These are phyloP conservation scores for Curvularia lunata DNA, from an alignment of 2,329 filamentous ascomycete genomes.

Conservation along the genomic window DNA sequence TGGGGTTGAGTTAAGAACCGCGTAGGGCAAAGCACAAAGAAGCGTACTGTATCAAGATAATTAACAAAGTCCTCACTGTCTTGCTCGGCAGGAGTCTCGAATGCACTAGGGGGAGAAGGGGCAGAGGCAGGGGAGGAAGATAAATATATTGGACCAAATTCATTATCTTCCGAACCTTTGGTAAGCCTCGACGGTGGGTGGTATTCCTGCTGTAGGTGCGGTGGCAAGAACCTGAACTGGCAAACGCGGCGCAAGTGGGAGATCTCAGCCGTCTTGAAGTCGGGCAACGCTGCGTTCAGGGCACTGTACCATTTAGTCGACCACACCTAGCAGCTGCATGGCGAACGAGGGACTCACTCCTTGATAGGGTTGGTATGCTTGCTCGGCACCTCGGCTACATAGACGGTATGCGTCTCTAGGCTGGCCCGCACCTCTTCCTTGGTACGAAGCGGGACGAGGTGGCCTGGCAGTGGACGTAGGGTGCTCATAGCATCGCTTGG, in stretches of 20 bases:
- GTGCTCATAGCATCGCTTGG: constrained; percentile 37
- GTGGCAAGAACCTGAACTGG: constrained; percentile 71
- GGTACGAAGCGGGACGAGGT: constrained; percentile 53
- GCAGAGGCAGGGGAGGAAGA: constrained; percentile 31
- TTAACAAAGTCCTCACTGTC: constrained; percentile 30
- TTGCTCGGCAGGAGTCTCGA: constrained; percentile 10
- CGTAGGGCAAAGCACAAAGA: constrained; percentile 61
- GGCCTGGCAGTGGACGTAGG: constrained; percentile 25
- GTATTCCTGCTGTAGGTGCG: constrained; percentile 58
- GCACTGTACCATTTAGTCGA: constrained; percentile 47
- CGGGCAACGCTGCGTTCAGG: constrained; percentile 54
- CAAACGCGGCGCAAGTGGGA: constrained; percentile 75
- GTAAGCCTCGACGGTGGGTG: constrained; percentile 41
- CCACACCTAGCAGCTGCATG: constrained; percentile 16
- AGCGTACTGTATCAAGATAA: constrained; percentile 49
- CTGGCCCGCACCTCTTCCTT: constrained; percentile 58
- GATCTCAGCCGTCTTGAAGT: constrained; percentile 53
- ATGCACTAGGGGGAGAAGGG: constrained; percentile 10
- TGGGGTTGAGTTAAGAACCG: constrained; percentile 60
- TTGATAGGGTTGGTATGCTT: constrained; percentile 75
- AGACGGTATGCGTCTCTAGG: constrained; percentile 65
- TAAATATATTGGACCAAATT: constrained; percentile 34
- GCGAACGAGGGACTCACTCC: constrained; percentile 61
- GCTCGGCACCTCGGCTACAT: constrained; percentile 74
- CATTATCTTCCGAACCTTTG: constrained; percentile 44